Evolutionary conservation across 179 eudicot species (phyloP).

Genomic region (Nepenthes alata): DNA sequence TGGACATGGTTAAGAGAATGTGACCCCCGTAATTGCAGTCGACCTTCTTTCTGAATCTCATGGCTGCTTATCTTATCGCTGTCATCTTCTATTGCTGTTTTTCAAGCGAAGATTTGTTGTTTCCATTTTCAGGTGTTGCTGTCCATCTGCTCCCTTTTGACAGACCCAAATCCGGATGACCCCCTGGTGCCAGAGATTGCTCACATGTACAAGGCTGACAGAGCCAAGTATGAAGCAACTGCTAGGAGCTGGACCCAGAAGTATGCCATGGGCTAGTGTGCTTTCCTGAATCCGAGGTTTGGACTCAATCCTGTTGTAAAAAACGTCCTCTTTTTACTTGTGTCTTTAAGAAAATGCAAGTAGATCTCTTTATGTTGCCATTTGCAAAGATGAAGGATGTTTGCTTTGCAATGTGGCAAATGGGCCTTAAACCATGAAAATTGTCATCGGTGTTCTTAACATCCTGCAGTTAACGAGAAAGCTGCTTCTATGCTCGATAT

Average conservation of each 20-base stretch:
- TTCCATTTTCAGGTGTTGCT: conserved; percentile 22
- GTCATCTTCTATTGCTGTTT: no score
- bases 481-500: no score
- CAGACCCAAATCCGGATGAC: conserved; percentile 31
- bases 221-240: conserved; percentile 24
- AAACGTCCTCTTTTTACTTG: conserved; percentile 2
- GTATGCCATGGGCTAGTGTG: conserved; percentile 29
- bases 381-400: not conserved
- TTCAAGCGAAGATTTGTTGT: not conserved
- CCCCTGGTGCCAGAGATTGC: conserved; percentile 37
- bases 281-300: not conserved
- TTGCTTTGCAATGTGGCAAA: not conserved
- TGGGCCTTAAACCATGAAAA: no score
- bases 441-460: no score
- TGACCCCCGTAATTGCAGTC: no score
- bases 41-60: no score
- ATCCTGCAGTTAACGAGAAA: no score
- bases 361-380: not conserved
- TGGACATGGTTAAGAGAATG: no score
- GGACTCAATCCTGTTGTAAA: conserved; percentile 12
- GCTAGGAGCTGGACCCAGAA: conserved; percentile 34
- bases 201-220: conserved; percentile 31
- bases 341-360: not conserved
- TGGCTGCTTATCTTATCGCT: no score
- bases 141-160: conserved; percentile 29